Evolutionary conservation across 2,329 filamentous ascomycete species (phyloP).

Genomic region (Hortaea sp.): DNA sequence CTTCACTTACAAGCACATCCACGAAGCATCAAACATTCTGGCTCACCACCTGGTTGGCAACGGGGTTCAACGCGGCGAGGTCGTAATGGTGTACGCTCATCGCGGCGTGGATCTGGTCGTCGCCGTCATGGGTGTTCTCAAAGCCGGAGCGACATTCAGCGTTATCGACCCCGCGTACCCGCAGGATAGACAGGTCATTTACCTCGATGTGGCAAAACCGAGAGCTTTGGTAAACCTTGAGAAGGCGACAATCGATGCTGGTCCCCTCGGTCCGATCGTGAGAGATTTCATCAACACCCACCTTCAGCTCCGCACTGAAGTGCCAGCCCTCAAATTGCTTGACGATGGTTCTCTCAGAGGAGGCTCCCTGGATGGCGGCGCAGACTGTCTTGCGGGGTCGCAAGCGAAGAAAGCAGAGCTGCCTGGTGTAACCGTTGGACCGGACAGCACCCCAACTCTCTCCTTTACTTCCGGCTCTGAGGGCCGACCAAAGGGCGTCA

Average conservation of each 20-base stretch:
- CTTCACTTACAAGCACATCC: slow-evolving; percentile 80
- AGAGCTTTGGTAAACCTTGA: slow-evolving; percentile 62
- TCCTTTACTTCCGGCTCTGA: slow-evolving; percentile 56
- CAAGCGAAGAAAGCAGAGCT: slow-evolving; percentile 44
- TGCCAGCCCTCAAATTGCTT: slow-evolving; percentile 62
- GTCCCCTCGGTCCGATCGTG: slow-evolving; percentile 51
- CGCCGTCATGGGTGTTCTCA: slow-evolving; percentile 64
- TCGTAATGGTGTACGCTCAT: slow-evolving; percentile 87
- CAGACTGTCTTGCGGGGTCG: slow-evolving; percentile 55
- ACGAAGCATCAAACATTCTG: slow-evolving; percentile 70
- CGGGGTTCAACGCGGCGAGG: slow-evolving; percentile 68
- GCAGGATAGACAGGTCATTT: slow-evolving; percentile 69
- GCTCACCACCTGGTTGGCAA: slow-evolving; percentile 67
- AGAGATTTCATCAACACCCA: slow-evolving; percentile 62
- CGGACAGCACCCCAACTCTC: slow-evolving; percentile 71
- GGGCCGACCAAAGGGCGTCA: slow-evolving; percentile 74
- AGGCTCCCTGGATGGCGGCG: slow-evolving; percentile 48
- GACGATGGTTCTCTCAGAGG: slow-evolving; percentile 66
- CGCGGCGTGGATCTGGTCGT: slow-evolving; percentile 69
- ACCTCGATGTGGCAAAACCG: slow-evolving; percentile 70
- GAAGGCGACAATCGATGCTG: slow-evolving; percentile 59
- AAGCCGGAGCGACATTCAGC: slow-evolving; percentile 50
- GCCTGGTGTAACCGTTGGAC: slow-evolving; percentile 70
- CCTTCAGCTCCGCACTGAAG: slow-evolving; percentile 59
- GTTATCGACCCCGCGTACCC: slow-evolving; percentile 76